Percentiles rank a stretch among this genome's conserved stretches.
Evolutionary conservation across 2,329 filamentous ascomycete species (phyloP).

Genomic region (Diplocarpon rosae): DNA sequence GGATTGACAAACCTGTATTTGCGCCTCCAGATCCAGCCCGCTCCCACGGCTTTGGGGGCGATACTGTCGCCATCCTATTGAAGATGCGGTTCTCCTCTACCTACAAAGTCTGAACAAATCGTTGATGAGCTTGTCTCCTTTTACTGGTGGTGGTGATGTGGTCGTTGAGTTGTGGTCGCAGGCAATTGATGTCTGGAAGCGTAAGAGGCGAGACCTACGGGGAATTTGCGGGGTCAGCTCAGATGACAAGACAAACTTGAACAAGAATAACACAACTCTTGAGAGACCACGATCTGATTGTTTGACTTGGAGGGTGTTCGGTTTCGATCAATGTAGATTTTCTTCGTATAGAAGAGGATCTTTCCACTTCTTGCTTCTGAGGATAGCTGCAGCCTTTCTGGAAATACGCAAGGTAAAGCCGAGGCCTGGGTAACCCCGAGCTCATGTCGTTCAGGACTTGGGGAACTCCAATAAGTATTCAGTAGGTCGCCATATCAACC

Average conservation of each 20-base stretch:
- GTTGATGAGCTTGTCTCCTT: constrained; percentile 11
- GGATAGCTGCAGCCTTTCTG: too few species aligned
- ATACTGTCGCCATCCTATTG: constrained; percentile 42
- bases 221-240: constrained; percentile 7
- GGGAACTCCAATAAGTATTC: too few species aligned
- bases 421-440: too few species aligned
- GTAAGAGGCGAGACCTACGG: constrained; percentile 1
- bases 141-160: background rate
- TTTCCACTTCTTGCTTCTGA: background rate
- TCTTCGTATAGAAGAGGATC: background rate
- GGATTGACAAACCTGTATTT: constrained; percentile 23
- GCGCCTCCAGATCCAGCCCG: constrained; percentile 38
- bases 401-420: too few species aligned
- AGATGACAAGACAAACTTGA: background rate
- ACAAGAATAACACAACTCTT: background rate
- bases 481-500: too few species aligned
- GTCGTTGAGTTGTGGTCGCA: constrained; percentile 1
- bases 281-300: background rate
- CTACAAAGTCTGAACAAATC: constrained; percentile 3
- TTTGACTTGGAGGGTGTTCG: background rate
- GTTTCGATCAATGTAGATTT: background rate
- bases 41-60: constrained; percentile 98
- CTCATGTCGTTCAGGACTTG: too few species aligned
- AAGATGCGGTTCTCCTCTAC: constrained; percentile 3
- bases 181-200: constrained; percentile 10